Evolutionary conservation across 129 eudicot genomes (phyloP).

Genomic region (Escallonia rubra): DNA sequence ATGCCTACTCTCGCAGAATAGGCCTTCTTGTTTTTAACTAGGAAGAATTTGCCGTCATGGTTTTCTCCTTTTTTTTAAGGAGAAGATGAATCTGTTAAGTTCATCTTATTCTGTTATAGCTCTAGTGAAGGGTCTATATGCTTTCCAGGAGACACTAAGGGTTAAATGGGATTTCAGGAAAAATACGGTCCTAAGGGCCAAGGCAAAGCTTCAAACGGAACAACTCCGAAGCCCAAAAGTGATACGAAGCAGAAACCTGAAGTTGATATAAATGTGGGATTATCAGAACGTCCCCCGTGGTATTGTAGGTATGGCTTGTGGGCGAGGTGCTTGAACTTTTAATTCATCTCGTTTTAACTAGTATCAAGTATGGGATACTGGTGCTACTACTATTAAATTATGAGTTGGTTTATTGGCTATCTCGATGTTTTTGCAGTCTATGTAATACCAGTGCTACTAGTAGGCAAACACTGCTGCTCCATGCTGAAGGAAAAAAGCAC

Average conservation of each 20-base stretch:
- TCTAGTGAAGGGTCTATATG: neutral
- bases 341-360: neutral
- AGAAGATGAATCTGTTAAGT: neutral
- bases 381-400: neutral
- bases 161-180: conserved; percentile 48
- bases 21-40: too few relatives aligned
- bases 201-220: conserved; percentile 49
- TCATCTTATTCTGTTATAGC: neutral
- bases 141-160: too few relatives aligned
- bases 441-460: conserved; percentile 94
- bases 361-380: too few relatives aligned
- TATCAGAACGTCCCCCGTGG: conserved; percentile 92
- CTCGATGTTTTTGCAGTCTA: conserved; percentile 46
- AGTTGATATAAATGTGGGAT: conserved; percentile 81
- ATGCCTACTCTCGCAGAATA: too few relatives aligned
- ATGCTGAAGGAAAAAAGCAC: conserved; percentile 97
- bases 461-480: conserved; percentile 77
- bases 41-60: neutral
- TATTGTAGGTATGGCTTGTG: conserved; percentile 67
- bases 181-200: conserved; percentile 98
- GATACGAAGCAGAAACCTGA: conserved; percentile 69
- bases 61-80: neutral
- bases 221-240: conserved; percentile 56
- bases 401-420: neutral
- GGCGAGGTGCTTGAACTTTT: conserved; percentile 3